phyloP scores from a whole-genome alignment of 768 basidiomycete species.

The Erythrobasidium yunnanense region DNA sequence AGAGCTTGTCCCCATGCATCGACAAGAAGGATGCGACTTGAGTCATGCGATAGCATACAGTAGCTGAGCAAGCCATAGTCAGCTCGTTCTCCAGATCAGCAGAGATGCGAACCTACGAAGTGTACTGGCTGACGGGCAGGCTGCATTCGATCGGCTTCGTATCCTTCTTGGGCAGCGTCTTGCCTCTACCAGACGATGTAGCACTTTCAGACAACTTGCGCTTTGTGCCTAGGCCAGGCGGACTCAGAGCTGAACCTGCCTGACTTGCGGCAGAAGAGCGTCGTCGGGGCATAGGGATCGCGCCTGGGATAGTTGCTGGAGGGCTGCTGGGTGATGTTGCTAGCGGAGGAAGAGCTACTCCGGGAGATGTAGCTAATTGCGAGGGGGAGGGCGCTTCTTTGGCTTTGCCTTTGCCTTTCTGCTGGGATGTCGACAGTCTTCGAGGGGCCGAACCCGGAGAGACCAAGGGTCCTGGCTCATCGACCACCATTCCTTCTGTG shows the following conservation, averaged over 20 bases:
- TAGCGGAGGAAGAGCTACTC: slow-evolving; percentile 7
- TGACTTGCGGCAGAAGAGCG: not conserved
- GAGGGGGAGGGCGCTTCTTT: slow-evolving; percentile 52
- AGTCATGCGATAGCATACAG: not conserved
- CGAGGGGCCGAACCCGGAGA: not conserved
- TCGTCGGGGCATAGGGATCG: not conserved
- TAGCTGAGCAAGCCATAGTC: not conserved
- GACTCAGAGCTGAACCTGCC: not conserved
- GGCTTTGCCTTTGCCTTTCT: slow-evolving; percentile 42
- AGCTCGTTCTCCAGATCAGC: not conserved
- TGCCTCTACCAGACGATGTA: slow-evolving; percentile 16
- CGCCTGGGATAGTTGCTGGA: not conserved
- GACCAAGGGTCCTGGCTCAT: not conserved
- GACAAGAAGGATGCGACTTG: slow-evolving; percentile 28
- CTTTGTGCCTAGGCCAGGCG: not conserved
- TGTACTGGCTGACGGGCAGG: slow-evolving; percentile 31
- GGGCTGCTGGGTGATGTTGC: not conserved
- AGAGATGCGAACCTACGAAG: slow-evolving; percentile 20
- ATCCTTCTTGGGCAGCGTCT: not conserved
- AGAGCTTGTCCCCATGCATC: slow-evolving; percentile 32
- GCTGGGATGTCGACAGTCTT: not conserved
- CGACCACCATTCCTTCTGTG: not conserved
- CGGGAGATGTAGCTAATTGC: not conserved
- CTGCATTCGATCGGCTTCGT: slow-evolving; percentile 15
- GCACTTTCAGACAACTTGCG: slow-evolving; percentile 22